Evolutionary conservation across 352 stramenopile genomes (phyloP).

Genomic region (Halophytophthora batemanensis): DNA sequence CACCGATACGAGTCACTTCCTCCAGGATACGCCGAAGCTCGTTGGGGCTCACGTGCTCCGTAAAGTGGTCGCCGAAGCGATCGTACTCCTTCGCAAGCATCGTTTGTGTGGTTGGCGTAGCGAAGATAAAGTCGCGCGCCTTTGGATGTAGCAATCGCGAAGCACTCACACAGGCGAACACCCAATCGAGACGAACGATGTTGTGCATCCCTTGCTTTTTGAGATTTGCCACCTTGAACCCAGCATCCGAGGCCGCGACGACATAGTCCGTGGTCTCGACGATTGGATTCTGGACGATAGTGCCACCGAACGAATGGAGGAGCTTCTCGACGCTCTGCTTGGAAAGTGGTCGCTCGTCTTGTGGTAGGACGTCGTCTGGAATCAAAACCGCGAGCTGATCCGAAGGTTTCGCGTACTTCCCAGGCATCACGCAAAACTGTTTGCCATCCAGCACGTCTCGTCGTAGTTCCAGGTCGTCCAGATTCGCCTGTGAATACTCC

Average conservation of each 20-base stretch:
- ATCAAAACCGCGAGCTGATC: constrained; percentile 14
- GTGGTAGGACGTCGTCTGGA: constrained; percentile 30
- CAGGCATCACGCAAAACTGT: constrained; percentile 79
- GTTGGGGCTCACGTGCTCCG: constrained; percentile 39
- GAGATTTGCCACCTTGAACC: constrained; percentile 78
- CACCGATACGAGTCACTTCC: constrained; percentile 23
- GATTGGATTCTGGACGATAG: constrained; percentile 78
- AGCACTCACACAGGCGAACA: constrained; percentile 40
- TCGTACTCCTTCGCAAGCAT: constrained; percentile 72
- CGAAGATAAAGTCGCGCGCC: constrained; percentile 67
- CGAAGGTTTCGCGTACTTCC: constrained; percentile 51
- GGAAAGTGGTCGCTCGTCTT: constrained; percentile 34
- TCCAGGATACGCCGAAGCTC: constrained; percentile 54
- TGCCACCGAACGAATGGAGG: constrained; percentile 60
- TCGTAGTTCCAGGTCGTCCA: constrained; percentile 52
- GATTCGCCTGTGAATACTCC: constrained; percentile 57
- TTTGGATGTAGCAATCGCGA: constrained; percentile 38
- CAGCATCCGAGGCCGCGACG: constrained; percentile 51
- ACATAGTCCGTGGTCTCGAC: constrained; percentile 60
- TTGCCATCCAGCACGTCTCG: constrained; percentile 63
- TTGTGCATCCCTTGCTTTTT: constrained; percentile 81
- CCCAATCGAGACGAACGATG: constrained; percentile 63
- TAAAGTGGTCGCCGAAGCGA: constrained; percentile 71
- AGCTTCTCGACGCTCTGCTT: constrained; percentile 81
- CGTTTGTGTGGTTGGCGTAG: constrained; percentile 49